Base-by-base conservation (phyloP, 805 yeast species). In the Helenozyma baotianmanensis region DNA sequence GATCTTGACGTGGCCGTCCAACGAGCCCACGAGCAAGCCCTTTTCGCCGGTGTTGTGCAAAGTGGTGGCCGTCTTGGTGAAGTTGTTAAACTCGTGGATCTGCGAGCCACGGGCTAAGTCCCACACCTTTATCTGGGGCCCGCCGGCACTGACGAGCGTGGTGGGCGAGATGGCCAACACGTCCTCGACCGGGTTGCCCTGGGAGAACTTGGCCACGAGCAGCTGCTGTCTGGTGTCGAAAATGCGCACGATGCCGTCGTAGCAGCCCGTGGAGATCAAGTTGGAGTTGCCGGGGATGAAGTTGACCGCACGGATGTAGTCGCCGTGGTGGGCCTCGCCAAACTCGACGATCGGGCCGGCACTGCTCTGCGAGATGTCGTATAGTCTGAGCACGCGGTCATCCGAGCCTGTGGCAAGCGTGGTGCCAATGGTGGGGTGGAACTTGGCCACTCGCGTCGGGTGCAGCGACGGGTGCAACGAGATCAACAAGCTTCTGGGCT, bases 1-100 rank as follows among this genome's bases (percentile, higher is more conserved):
- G 27, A 89, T 89, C 60, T 92, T 92, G 39, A 92, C 96, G 59
- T 92, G 98, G 14, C 98, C 98, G 61, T 92, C 98, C 37, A 92
- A 68, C 0, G 97, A 88, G 12, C 97, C 97, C 2, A 95, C 97
- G 19, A 92, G 64, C 27, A 92, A 65, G n/a, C 92, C 90, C 31
- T 77, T 65, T 42, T 78, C 85, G 19, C 81, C 82, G 8, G 90
- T 81, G 45, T 74, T 64, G 32, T 83, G 79, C 42, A 89, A 65
- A 40, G 89, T 80, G 11, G 97, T 89, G 25, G 90, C 96, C 1
- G 97, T 84, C 60, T 92, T 90, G 47, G 89, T 89, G 67, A 92
- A 92, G 59, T 89, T 90, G 31, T 79, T 74, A 53, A 94, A 69
- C 45, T 84, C 85, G 50, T 76, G 73, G 27, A 84, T 64, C 52